Evolutionary conservation across 2,329 filamentous ascomycete genomes (phyloP).

Genomic region (Trichoderma sp.): DNA sequence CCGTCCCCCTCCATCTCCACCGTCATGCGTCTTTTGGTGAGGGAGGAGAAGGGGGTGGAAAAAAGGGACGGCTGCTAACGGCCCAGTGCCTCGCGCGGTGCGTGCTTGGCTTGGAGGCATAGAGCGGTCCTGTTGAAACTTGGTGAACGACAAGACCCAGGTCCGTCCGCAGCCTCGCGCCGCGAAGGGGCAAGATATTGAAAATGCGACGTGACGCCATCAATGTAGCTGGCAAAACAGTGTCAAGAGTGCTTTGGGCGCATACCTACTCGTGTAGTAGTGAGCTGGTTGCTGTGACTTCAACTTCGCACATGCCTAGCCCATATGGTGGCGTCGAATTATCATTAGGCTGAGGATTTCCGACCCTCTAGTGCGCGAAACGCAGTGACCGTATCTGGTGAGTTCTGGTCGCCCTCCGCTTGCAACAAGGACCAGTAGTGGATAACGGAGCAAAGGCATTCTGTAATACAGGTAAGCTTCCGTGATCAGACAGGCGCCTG

Average conservation of each 20-base stretch:
- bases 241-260: too few species aligned
- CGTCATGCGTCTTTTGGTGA: conserved; percentile 20
- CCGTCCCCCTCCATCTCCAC: conserved; percentile 15
- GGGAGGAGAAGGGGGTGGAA: background rate
- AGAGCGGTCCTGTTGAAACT: background rate
- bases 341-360: background rate
- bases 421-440: too few species aligned
- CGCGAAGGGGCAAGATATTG: background rate
- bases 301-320: background rate
- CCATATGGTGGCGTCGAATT: conserved; percentile 2
- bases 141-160: background rate
- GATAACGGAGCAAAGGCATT: background rate
- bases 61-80: background rate
- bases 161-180: conserved; percentile 19
- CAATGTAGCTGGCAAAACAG: background rate
- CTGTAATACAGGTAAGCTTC: background rate
- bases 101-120: background rate
- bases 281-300: background rate
- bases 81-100: conserved; percentile 3
- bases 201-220: conserved; percentile 17
- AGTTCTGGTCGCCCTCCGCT: background rate
- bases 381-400: background rate
- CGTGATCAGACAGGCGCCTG: conserved; percentile 10
- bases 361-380: background rate
- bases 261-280: background rate